Conservation (phyloP, 2,329 filamentous ascomycete genomes). For the Emergomyces orientalis region DNA sequence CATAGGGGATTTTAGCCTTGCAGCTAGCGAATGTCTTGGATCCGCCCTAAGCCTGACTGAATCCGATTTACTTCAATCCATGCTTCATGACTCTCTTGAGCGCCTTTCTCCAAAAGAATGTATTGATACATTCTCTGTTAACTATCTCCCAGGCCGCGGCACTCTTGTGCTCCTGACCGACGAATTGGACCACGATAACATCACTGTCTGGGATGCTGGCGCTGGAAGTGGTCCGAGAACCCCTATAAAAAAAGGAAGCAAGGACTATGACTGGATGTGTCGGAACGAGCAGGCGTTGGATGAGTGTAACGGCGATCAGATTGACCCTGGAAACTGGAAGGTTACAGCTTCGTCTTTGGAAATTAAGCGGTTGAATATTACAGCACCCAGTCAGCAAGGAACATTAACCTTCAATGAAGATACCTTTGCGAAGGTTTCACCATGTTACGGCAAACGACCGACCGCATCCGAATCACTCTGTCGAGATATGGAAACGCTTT, state of each 20-base stretch:
- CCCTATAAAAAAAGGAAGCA: not conserved
- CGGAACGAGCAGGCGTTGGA: not conserved
- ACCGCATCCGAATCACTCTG: not conserved
- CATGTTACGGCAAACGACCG: not conserved
- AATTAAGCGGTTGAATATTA: not conserved
- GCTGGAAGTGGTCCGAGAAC: not conserved
- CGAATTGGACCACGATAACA: not conserved
- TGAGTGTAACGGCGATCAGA: not conserved
- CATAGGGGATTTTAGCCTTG: not conserved
- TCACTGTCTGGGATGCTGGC: not conserved
- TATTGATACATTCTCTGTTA: not conserved
- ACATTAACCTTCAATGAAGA: not conserved
- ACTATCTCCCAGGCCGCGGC: not conserved
- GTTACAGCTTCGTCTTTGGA: not conserved
- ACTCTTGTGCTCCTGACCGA: not conserved
- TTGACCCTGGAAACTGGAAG: slow-evolving; percentile 4
- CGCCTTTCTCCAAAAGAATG: not conserved
- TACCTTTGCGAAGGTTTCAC: not conserved
- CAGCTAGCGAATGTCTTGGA: not conserved
- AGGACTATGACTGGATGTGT: not conserved
- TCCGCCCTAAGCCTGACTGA: not conserved
- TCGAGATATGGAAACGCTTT: not conserved
- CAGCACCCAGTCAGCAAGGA: not conserved
- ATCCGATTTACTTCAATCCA: not conserved
- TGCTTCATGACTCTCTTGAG: not conserved